A percentile compares a stretch with the other conserved stretches of the same genome.
Conservation (phyloP, 805 yeast genomes). For the Saturnispora sekii region DNA sequence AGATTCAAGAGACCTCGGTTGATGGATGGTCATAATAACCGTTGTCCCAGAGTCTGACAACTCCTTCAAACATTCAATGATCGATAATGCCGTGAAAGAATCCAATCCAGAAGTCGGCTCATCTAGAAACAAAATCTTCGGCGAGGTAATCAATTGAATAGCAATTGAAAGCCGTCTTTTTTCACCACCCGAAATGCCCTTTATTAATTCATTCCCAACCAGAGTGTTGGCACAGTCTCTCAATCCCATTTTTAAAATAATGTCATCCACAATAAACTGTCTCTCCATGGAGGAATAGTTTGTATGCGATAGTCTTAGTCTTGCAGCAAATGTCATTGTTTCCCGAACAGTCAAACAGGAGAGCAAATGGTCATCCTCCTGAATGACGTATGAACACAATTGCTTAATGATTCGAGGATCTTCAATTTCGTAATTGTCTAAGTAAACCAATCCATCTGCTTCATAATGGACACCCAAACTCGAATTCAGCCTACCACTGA, state of each 20-base stretch:
- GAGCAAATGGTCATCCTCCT: conserved; percentile 65
- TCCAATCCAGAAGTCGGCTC: conserved; percentile 90
- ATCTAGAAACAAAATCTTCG: conserved; percentile 63
- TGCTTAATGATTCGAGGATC: conserved; percentile 27
- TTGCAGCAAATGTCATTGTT: conserved; percentile 64
- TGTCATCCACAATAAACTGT: conserved; percentile 35
- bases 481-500: conserved; percentile 48
- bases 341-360: conserved; percentile 70
- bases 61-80: conserved; percentile 47
- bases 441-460: conserved; percentile 33
- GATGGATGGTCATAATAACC: conserved; percentile 70
- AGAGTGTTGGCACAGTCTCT: conserved; percentile 64
- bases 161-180: conserved; percentile 79
- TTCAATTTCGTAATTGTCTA: conserved; percentile 29
- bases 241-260: conserved; percentile 63
- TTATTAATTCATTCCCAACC: conserved; percentile 49
- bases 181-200: conserved; percentile 73
- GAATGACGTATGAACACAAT: conserved; percentile 69
- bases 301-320: conserved; percentile 44
- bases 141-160: conserved; percentile 62
- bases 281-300: conserved; percentile 33
- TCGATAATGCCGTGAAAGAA: conserved; percentile 64
- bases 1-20: conserved; percentile 57
- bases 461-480: conserved; percentile 21
- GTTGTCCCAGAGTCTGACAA: conserved; percentile 54